Conservation (phyloP, 202 grass and related monocot species). For the Saccharum hybrid region DNA sequence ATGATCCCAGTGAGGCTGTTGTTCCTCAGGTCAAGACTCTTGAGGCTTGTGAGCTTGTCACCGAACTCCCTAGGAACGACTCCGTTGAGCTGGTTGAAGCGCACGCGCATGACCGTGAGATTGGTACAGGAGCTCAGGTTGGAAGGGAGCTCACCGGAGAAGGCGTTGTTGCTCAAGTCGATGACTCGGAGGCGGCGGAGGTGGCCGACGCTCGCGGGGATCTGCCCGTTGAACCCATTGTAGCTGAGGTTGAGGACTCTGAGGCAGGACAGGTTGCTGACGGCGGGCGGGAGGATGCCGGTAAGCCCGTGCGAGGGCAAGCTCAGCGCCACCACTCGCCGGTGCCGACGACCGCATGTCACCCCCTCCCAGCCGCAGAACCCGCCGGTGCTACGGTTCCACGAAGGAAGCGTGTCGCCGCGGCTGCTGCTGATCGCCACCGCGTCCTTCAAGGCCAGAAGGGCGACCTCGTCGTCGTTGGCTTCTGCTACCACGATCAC, state of each 20-base stretch:
- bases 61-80: too few relatives aligned
- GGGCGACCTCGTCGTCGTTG: too few relatives aligned
- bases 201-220: conserved; percentile 25
- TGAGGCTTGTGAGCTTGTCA: too few relatives aligned
- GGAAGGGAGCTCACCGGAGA: conserved; percentile 16
- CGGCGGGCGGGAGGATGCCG: conserved; percentile 18
- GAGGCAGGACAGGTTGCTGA: conserved; percentile 48
- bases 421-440: too few relatives aligned
- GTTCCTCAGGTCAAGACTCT: accelerated
- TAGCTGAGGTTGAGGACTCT: conserved; percentile 23
- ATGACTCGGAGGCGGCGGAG: background rate
- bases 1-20: too few relatives aligned
- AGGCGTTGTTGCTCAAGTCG: background rate
- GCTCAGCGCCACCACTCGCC: conserved; percentile 24
- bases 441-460: too few relatives aligned
- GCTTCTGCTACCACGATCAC: background rate
- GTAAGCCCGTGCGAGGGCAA: background rate
- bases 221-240: conserved; percentile 28
- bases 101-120: background rate
- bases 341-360: background rate
- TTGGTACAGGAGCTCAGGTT: conserved; percentile 17
- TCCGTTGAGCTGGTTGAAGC: background rate
- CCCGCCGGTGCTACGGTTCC: too few relatives aligned
- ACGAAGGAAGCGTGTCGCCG: too few relatives aligned
- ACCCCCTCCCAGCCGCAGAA: conserved; percentile 7